Base-by-base conservation (phyloP, 2,329 filamentous ascomycete species). In the Aspergillus neoniger region DNA sequence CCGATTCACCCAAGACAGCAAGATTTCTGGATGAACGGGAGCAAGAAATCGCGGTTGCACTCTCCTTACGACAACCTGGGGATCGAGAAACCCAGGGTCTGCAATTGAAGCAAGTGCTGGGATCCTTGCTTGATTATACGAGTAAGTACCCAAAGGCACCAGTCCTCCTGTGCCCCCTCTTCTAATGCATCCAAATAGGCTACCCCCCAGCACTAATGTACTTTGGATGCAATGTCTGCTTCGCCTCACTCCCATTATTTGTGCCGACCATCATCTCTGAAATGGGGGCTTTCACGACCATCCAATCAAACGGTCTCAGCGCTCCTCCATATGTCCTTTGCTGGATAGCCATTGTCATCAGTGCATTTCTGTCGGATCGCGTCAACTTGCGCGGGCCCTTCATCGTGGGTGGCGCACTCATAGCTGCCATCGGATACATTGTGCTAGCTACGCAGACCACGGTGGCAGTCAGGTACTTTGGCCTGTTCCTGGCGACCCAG, bases 261-360 rank as follows among this genome's bases (percentile, higher is more conserved):
- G 63, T 74, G 0, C 73, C 72, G 10, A 72, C 70, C 9, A 74
- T 75, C 47, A 72, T 74, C 38, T 67, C 69, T 15, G 67, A 81
- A 59, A 70, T 76, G 48, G 74, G 74, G 17, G 60, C 65, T 17
- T 77, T 77, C 69, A 67, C 65, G 10, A 58, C 62, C 9, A 68
- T 77, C 50, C 67, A 76, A 48, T 70, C 75, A 3, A 75, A 78
- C 48, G 75, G 76, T 6, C 70, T 78, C 44, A 73, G 70, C 4
- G 76, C 76, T 6, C 77, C 76, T 7, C 78, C 78, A 0, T 79
- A 80, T 63, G 65, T 78, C 17, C 65, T 79, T 30, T 77, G 72
- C 55, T 79, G 78, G 65, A 69, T 79, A 58, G 62, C 73, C 32
- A 78, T 79, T 63, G 70, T 80, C 55, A 41, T 65, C 8, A 58